Base-by-base conservation (phyloP, 116 monocot genomes). In the Posidonia oceanica region DNA sequence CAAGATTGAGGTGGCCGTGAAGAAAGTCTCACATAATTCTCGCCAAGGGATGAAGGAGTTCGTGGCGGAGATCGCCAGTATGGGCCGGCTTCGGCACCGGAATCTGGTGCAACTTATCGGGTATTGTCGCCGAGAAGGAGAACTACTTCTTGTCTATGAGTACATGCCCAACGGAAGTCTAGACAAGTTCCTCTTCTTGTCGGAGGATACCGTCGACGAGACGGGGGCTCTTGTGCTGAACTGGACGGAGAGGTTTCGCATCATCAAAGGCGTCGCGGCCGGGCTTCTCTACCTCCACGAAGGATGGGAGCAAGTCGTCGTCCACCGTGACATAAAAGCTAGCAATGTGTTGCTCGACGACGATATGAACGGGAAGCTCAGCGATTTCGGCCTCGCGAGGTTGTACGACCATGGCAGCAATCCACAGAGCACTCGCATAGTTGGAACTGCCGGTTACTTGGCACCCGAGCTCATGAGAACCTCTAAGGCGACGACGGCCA, bases 111-210 rank as follows among this genome's bases (percentile, higher is more conserved):
- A 83, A 64, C 79, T 90, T 14, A 78, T 81, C 56, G 86, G 90
- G 3, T 90, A 84, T 77, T 86, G 84, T 29, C 29, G 29, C 29
- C 29, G 29, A 0, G 29, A 29, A 29, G 29, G 29, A 29, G 29
- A 29, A 29, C 71, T 79, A 84, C 8, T 90, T 51, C 61, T 90
- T 21, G 86, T 90, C 23, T 86, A 90, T 73, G 90, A 90, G 4
- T 86, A 74, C 79, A 90, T 90, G 84, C 73, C 85, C 68, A 86
- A 90, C 71, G 83, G 84, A 56, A 86, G 86, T 69, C 82, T 90
- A 20, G 86, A 86, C 72, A 79, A 67, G 61, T 72, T 71, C 78
- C 76, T 89, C 52, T 83, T 80, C 20, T 67, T 36, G 7, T 14
- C 29, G 29, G 29, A 1, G 29, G 29, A 29, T 29, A 29, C 29